Evolutionary conservation across 2,329 filamentous ascomycete species (phyloP), one percentile per base, ranked within the genome.

Genomic region (Arthrobotrys musiformis): DNA sequence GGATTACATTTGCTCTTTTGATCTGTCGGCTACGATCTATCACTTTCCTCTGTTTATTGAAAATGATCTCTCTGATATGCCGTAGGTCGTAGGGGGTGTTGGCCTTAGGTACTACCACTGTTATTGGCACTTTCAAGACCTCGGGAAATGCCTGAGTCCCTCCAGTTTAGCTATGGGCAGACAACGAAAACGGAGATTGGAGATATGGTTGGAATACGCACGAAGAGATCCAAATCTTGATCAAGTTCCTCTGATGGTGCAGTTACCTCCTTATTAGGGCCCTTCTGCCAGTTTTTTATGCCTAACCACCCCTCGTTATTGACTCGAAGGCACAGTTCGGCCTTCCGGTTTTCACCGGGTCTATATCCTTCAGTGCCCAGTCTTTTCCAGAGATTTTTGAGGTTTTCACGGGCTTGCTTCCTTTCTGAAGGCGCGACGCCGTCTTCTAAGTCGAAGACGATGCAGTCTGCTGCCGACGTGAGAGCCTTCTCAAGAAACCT

Each of bases 391-490:
- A 77, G 19, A 26, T 46, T 15, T 17, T 33, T 33, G 24, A 77
- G 54, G 35, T 77, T 77, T n/a, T 62, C 17, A 35, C 73, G 66
- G 7, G 73, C 73, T 11, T 5, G 17, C 2, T 46, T 11, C 28
- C 62, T 77, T 35, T 67, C 4, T 11, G 60, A 70, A n/a, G 40
- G 35, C 11, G 66, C 73, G 11, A 77, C 73, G 7, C 73, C 73
- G 26, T 77, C 73, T 52, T 77, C 73, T 2, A 77, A 52, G 22
- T 77, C 73, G 7, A 77, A 33, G 37, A 77, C 66, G 37, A 77
- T 77, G 35, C 73, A 77, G 46, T 77, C 73, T 4, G 73, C 73
- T 0, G 46, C 22, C 9, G 73, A 70, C 15, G 7, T 60, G 2
- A 77, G 40, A 4, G 73, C 66, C 33, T 70, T 77, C 15, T 77